Conservation (phyloP, 139 green algal genomes). For the Edaphochlamys debaryana region DNA sequence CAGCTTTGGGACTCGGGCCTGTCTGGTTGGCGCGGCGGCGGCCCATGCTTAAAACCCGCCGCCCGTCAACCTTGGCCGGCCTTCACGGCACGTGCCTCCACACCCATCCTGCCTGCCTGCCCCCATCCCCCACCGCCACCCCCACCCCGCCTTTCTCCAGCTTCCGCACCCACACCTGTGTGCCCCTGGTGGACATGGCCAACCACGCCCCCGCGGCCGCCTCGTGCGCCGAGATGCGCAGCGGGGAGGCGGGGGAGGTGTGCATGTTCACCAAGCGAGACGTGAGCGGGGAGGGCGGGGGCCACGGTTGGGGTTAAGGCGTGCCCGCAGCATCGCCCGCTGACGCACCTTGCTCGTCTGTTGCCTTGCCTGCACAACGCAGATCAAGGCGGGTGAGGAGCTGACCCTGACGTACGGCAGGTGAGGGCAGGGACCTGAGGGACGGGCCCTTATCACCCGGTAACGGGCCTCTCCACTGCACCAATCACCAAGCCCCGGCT, state of each 20-base stretch:
- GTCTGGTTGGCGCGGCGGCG: no score
- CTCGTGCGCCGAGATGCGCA: slow-evolving; percentile 49
- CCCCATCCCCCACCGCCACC: background rate
- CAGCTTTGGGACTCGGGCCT: no score
- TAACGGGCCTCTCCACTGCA: no score
- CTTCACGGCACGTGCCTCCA: no score
- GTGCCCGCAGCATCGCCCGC: no score
- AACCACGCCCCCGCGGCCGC: slow-evolving; percentile 15
- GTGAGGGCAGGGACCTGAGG: no score
- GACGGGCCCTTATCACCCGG: no score
- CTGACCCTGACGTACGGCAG: slow-evolving; percentile 59
- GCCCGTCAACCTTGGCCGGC: no score
- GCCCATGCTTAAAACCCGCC: no score
- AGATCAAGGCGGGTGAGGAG: slow-evolving; percentile 49
- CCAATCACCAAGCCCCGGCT: no score
- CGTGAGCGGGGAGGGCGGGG: background rate
- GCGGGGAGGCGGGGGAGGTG: slow-evolving; percentile 23
- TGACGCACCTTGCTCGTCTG: no score
- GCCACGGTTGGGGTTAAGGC: no score
- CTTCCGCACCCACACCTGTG: slow-evolving; percentile 38
- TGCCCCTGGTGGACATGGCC: slow-evolving; percentile 59
- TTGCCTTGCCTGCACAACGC: background rate
- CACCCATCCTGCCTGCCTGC: background rate
- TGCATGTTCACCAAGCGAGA: slow-evolving; percentile 43
- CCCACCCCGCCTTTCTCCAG: background rate